Evolutionary conservation across 768 basidiomycete genomes (phyloP).

Genomic region (Boletellus sp.): DNA sequence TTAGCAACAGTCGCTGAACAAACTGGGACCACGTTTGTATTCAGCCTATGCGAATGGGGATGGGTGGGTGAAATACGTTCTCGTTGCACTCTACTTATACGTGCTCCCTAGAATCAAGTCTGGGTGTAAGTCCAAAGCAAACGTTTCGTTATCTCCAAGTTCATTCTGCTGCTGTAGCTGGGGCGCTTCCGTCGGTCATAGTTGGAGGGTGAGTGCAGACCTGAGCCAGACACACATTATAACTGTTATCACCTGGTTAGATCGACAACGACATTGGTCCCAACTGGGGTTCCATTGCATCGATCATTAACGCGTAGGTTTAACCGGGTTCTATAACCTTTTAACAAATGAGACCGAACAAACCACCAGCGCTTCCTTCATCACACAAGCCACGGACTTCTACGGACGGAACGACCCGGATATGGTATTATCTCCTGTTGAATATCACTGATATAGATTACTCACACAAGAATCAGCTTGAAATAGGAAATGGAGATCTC

Average conservation of each 20-base stretch:
- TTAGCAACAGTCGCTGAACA: slow-evolving; percentile 42
- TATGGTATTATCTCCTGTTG: slow-evolving; percentile 39
- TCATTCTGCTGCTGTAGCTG: slow-evolving; percentile 27
- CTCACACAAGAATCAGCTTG: slow-evolving; percentile 37
- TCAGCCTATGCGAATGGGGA: slow-evolving; percentile 68
- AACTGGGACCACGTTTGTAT: slow-evolving; percentile 52
- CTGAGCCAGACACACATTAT: neutral
- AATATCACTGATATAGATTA: neutral
- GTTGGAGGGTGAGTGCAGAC: slow-evolving; percentile 41
- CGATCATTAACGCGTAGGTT: slow-evolving; percentile 52
- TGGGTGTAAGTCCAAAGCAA: slow-evolving; percentile 52
- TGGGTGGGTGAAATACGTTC: slow-evolving; percentile 37
- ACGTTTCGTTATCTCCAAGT: slow-evolving; percentile 3
- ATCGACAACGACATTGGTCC: slow-evolving; percentile 29
- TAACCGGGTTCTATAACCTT: neutral
- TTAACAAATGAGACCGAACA: neutral
- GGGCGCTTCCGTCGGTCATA: slow-evolving; percentile 33
- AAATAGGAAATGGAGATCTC: slow-evolving; percentile 60
- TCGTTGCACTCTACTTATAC: neutral
- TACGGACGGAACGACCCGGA: slow-evolving; percentile 66
- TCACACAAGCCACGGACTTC: slow-evolving; percentile 57
- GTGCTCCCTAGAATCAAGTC: slow-evolving; percentile 45
- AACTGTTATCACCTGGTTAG: slow-evolving; percentile 2
- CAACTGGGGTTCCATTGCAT: slow-evolving; percentile 48
- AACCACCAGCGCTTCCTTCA: slow-evolving; percentile 54